Conservation (phyloP, 2,329 filamentous ascomycete species). For the Fusarium tjaetaba region DNA sequence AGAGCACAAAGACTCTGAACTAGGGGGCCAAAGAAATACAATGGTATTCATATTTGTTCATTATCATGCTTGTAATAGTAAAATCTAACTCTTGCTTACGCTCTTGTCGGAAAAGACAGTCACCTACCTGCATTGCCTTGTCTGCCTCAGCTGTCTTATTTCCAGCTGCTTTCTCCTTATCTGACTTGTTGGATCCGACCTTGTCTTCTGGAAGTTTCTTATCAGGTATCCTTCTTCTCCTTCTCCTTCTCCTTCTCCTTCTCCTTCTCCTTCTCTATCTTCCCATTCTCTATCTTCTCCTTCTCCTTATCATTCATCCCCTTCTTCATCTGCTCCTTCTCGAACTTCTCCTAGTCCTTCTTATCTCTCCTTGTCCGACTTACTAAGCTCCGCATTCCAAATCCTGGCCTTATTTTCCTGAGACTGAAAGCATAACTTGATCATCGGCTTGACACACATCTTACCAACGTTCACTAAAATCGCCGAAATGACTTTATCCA, state of each 20-base stretch:
- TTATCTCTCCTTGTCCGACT: too few species aligned
- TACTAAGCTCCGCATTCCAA: too few species aligned
- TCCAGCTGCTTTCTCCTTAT: not conserved
- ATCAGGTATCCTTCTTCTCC: not conserved
- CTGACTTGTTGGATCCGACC: not conserved
- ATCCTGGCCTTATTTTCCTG: too few species aligned
- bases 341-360: too few species aligned
- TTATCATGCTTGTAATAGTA: not conserved
- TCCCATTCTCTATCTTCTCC: too few species aligned
- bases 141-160: not conserved
- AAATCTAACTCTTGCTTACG: not conserved
- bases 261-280: too few species aligned
- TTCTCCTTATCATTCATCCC: too few species aligned
- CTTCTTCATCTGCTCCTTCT: too few species aligned
- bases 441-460: too few species aligned
- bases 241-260: not conserved
- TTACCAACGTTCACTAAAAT: too few species aligned
- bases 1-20: not conserved
- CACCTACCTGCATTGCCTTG: not conserved
- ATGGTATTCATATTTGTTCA: not conserved
- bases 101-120: not conserved
- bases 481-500: too few species aligned
- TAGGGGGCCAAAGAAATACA: not conserved
- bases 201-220: not conserved
- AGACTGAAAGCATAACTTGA: too few species aligned